Evolutionary conservation across 345 rosid species (phyloP).

Genomic region (Salix suchowensis): DNA sequence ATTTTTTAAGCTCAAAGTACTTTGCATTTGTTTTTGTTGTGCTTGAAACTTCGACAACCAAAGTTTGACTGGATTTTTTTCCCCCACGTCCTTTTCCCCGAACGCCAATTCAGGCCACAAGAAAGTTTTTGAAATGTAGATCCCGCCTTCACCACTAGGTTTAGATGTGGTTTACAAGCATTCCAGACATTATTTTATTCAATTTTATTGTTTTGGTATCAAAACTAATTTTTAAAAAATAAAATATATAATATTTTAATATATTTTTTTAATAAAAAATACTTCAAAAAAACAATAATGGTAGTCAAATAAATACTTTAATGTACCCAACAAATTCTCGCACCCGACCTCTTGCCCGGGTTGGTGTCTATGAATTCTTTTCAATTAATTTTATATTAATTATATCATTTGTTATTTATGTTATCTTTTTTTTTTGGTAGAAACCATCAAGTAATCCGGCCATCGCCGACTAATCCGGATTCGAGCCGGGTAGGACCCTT

Average conservation of each 20-base stretch:
- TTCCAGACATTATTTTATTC: too few relatives aligned
- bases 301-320: too few relatives aligned
- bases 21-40: slow-evolving; percentile 3
- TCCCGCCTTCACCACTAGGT: slow-evolving; percentile 16
- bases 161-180: neutral
- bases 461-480: too few relatives aligned
- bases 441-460: too few relatives aligned
- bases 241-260: too few relatives aligned
- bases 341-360: neutral
- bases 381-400: neutral
- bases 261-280: too few relatives aligned
- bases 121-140: slow-evolving; percentile 11
- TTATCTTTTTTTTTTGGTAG: too few relatives aligned
- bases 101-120: slow-evolving; percentile 34
- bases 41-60: slow-evolving; percentile 24
- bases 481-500: too few relatives aligned
- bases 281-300: too few relatives aligned
- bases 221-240: too few relatives aligned
- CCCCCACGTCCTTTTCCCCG: neutral
- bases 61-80: slow-evolving; percentile 34
- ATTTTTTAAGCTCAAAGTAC: slow-evolving; percentile 6
- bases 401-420: neutral
- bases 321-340: neutral
- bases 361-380: neutral
- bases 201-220: too few relatives aligned